Evolutionary conservation across 805 yeast species (phyloP).

Genomic region (Ogataea pignaliae): DNA sequence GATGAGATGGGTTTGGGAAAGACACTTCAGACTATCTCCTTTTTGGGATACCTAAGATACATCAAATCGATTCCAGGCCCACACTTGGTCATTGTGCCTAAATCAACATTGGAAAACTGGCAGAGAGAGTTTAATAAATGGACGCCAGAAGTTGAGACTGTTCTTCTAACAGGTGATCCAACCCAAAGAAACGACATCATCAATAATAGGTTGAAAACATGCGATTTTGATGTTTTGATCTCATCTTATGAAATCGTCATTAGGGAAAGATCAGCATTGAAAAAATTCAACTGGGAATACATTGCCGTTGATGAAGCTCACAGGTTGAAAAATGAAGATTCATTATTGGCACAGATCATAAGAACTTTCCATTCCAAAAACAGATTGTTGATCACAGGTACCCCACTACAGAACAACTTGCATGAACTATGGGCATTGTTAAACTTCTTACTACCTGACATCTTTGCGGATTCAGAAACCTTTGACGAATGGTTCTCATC

Average conservation of each 20-base stretch:
- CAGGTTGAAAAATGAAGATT: conserved; percentile 91
- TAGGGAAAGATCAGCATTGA: conserved; percentile 62
- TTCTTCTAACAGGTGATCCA: conserved; percentile 72
- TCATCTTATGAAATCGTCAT: conserved; percentile 77
- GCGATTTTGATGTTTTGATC: conserved; percentile 69
- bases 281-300: conserved; percentile 70
- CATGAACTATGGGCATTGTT: conserved; percentile 96
- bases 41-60: conserved; percentile 67
- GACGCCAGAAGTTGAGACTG: conserved; percentile 74
- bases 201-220: conserved; percentile 42
- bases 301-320: conserved; percentile 82
- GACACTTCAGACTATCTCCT: conserved; percentile 74
- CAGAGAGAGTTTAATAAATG: conserved; percentile 68
- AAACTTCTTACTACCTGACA: conserved; percentile 89
- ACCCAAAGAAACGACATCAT: conserved; percentile 57
- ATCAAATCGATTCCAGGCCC: conserved; percentile 62
- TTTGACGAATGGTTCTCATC: conserved; percentile 85
- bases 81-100: conserved; percentile 71
- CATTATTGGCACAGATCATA: conserved; percentile 87
- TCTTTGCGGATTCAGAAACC: conserved; percentile 83
- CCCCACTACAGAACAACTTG: conserved; percentile 90
- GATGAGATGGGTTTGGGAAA: conserved; percentile 88
- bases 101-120: conserved; percentile 81
- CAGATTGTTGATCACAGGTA: conserved; percentile 86
- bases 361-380: conserved; percentile 82